Evolutionary conservation across 2,329 filamentous ascomycete species (phyloP).

Genomic region (Fusarium mundagurra): DNA sequence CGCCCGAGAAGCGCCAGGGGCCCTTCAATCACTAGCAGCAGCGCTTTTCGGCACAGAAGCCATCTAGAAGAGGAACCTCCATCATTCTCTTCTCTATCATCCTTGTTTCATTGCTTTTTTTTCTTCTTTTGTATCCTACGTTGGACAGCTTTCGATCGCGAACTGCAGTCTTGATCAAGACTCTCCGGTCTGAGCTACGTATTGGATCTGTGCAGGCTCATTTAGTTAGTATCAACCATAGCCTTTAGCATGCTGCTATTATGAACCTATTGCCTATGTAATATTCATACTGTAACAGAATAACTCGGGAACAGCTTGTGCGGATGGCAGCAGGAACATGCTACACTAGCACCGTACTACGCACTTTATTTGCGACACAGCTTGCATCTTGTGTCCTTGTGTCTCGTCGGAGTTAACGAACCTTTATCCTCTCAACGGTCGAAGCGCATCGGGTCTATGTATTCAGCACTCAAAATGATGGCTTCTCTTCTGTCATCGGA

Average conservation of each 20-base stretch:
- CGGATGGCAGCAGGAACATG: conserved; percentile 8
- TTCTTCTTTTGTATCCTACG: conserved; percentile 23
- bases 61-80: conserved; percentile 39
- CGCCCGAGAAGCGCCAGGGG: conserved; percentile 28
- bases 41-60: conserved; percentile 33
- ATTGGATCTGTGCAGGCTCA: background rate
- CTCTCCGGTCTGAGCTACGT: background rate
- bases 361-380: conserved; percentile 13
- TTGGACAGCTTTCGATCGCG: conserved; percentile 18
- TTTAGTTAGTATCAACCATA: background rate
- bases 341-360: conserved; percentile 2
- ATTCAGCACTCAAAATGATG: background rate
- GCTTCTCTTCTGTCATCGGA: background rate
- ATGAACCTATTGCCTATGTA: background rate
- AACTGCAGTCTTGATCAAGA: conserved; percentile 13
- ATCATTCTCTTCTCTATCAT: conserved; percentile 4
- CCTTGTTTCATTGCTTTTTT: conserved; percentile 31
- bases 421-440: background rate
- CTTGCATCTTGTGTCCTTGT: conserved; percentile 1
- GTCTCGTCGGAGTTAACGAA: conserved; percentile 3
- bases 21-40: conserved; percentile 19
- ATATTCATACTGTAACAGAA: background rate
- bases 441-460: background rate
- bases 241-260: background rate
- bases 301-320: background rate